These are phyloP conservation scores for Suillus bovinus DNA, from an alignment of 768 basidiomycete species.

Conservation along the genomic window DNA sequence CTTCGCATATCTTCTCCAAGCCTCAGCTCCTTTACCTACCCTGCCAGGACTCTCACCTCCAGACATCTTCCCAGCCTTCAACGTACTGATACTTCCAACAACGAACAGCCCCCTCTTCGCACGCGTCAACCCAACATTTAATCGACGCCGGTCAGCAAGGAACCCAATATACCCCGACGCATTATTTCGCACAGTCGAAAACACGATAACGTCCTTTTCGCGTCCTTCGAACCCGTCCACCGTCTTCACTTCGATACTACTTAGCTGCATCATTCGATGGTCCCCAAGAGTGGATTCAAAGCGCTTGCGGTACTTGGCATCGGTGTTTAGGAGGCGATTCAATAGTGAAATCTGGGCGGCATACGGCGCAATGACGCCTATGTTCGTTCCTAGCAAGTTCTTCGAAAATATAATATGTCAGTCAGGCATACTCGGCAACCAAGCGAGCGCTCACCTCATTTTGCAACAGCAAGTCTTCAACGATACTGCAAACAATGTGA, in stretches of 20 bases:
- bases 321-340: constrained; percentile 60
- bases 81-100: constrained; percentile 69
- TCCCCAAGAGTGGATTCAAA: constrained; percentile 64
- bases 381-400: constrained; percentile 70
- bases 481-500: constrained; percentile 71
- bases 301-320: constrained; percentile 50
- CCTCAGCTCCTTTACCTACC: constrained; percentile 46
- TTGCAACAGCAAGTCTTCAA: constrained; percentile 76
- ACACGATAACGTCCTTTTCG: constrained; percentile 90
- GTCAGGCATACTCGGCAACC: constrained; percentile 1
- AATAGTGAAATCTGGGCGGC: constrained; percentile 81
- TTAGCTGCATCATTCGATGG: constrained; percentile 63
- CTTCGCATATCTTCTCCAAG: constrained; percentile 63
- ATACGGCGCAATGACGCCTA: constrained; percentile 94
- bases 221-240: constrained; percentile 95
- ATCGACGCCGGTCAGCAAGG: constrained; percentile 77
- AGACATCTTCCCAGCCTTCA: constrained; percentile 47
- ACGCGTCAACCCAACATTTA: constrained; percentile 91
- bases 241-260: constrained; percentile 81
- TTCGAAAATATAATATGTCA: constrained; percentile 23
- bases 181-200: constrained; percentile 90
- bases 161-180: constrained; percentile 79
- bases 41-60: constrained; percentile 16
- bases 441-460: constrained; percentile 60
- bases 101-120: constrained; percentile 86